A percentile compares a stretch with the other conserved stretches of the same genome.
These are phyloP conservation scores for Trametes coccinea DNA, from an alignment of 768 basidiomycete species.

Conservation along the genomic window DNA sequence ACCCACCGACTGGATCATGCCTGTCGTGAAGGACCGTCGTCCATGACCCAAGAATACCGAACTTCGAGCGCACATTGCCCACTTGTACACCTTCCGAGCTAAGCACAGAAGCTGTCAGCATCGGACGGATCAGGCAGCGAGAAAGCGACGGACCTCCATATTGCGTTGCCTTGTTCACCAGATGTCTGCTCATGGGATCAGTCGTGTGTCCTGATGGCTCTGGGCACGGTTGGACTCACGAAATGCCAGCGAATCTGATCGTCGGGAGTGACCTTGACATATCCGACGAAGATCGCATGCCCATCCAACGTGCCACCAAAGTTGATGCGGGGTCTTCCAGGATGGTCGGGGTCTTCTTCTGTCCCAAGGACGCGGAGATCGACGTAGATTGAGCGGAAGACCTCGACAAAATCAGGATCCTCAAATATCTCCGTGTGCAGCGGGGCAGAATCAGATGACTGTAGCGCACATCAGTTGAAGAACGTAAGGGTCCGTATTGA, in stretches of 20 bases:
- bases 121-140: neutral
- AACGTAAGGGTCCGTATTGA: no score
- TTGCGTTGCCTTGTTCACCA: constrained; percentile 50
- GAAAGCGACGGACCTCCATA: constrained; percentile 53
- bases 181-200: constrained; percentile 24
- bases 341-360: constrained; percentile 48
- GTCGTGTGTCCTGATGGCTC: neutral
- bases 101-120: neutral
- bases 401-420: constrained; percentile 50
- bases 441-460: constrained; percentile 35
- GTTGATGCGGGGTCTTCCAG: constrained; percentile 52
- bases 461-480: neutral
- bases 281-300: constrained; percentile 49
- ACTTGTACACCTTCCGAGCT: constrained; percentile 66
- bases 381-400: constrained; percentile 50
- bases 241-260: constrained; percentile 63
- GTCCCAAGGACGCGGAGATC: constrained; percentile 44
- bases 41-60: constrained; percentile 58
- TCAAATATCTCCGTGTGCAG: constrained; percentile 53
- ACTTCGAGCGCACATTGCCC: constrained; percentile 58
- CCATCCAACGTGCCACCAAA: constrained; percentile 52
- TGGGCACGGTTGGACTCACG: constrained; percentile 40
- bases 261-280: constrained; percentile 57
- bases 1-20: constrained; percentile 48
- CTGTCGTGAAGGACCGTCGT: constrained; percentile 49